Base-by-base conservation (phyloP, 768 basidiomycete genomes). In the Mycena latifolia region DNA sequence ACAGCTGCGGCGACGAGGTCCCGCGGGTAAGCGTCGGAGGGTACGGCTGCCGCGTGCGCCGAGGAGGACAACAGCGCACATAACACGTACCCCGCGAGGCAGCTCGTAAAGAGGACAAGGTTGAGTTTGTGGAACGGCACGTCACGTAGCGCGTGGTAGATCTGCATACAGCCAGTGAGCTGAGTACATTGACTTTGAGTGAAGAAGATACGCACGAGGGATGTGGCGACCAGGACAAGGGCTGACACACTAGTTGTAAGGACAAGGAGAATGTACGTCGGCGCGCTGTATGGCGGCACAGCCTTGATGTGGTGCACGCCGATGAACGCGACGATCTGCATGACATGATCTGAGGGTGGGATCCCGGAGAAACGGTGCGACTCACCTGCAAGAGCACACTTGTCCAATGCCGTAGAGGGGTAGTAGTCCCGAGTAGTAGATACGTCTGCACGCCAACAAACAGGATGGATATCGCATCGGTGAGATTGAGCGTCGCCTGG, bases 71-170 rank as follows among this genome's bases (percentile, higher is more conserved):
- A 1, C 3, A 61, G 22, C 18, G 33, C 27, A 22, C 29, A 3
- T 8, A 46, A 0, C 14, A 20, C 14, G 43, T 62, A 62, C 2
- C 39, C 61, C 11, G n/a, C 43, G 24, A 62, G 20, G n/a, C 41
- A 62, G 29, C 51, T 46, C 28, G 39, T 62, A 28, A 62, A 62
- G 20, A 62, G 51, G 1, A 31, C 29, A n/a, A 62, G 28, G n/a
- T 62, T 62, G 11, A 55, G 2, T n/a, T 31, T 54, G 41, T 62
- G 61, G 24, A 62, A 27, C 5, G 61, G 29, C 1, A 55, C 43
- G 17, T 53, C 43, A 4, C n/a, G 39, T 2, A 54, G 39, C 9
- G 24, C 25, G 17, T 55, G 61, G 51, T 62, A 62, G 2, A 62
- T 27, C 59, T 61, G 48, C 11, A 17, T 4, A 18, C 15, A 18